A percentile compares a stretch with the other conserved stretches of the same genome.
These are phyloP conservation scores for Thalassiosira exigua DNA, from an alignment of 352 stramenopile genomes.

Conservation along the genomic window DNA sequence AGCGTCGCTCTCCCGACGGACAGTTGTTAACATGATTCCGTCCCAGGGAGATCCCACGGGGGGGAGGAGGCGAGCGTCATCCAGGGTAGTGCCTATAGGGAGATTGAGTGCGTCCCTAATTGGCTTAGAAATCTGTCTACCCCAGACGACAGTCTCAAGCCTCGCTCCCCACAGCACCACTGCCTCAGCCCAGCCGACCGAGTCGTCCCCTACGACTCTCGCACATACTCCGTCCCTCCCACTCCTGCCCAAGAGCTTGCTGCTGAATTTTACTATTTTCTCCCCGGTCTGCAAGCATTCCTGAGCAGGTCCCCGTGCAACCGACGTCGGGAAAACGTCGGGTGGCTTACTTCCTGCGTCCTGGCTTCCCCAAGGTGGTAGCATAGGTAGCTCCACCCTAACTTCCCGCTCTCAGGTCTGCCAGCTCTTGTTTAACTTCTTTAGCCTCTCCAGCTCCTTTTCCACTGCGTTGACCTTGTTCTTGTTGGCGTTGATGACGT, in stretches of 20 bases:
- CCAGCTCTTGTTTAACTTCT: background rate
- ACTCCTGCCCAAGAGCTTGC: background rate
- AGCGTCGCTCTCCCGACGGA: background rate
- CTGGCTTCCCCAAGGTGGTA: background rate
- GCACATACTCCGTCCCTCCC: conserved; percentile 11
- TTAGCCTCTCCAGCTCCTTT: background rate
- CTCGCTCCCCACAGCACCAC: conserved; percentile 4
- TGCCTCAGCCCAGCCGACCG: conserved; percentile 7
- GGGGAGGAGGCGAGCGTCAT: conserved; percentile 1
- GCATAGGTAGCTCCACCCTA: background rate
- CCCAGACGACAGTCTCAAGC: conserved; percentile 4
- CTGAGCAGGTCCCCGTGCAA: background rate
- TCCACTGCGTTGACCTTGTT: background rate
- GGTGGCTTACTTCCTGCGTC: background rate
- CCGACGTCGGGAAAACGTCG: no score
- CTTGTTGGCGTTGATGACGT: background rate
- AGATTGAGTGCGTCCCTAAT: background rate
- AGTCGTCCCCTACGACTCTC: conserved; percentile 15
- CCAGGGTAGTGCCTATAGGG: background rate
- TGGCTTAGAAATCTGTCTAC: background rate
- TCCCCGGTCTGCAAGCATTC: conserved; percentile 8
- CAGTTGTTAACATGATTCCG: conserved; percentile 6
- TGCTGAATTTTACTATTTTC: conserved; percentile 2
- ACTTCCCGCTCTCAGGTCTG: background rate
- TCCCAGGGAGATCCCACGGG: conserved; percentile 6